Conservation (phyloP, 495 filamentous ascomycete species). For the Viridothelium virens region DNA sequence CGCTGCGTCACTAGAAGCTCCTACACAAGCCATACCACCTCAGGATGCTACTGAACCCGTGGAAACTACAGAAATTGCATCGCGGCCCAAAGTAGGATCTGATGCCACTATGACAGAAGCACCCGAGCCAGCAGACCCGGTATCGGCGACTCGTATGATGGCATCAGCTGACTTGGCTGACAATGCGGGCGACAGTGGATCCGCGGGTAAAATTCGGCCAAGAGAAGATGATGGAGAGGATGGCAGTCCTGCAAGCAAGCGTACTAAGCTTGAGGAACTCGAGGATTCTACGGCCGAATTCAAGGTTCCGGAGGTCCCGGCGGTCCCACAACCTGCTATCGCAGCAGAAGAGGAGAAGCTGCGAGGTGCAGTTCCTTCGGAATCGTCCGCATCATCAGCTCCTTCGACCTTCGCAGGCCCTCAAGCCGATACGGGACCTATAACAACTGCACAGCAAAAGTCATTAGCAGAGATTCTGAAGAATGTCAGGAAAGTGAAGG, state of each 20-base stretch:
- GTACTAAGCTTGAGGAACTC: constrained; percentile 16
- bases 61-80: not conserved
- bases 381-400: not conserved
- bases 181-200: constrained; percentile 3
- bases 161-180: not conserved
- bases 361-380: not conserved
- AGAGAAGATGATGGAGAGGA: constrained; percentile 9
- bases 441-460: constrained; percentile 53
- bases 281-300: constrained; percentile 21
- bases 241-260: constrained; percentile 5
- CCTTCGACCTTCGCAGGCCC: not conserved
- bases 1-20: not conserved
- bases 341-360: not conserved
- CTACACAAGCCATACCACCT: not conserved
- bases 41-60: not conserved
- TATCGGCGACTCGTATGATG: not conserved
- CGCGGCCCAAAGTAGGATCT: not conserved
- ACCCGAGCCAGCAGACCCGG: not conserved
- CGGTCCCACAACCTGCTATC: constrained; percentile 19
- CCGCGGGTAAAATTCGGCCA: not conserved
- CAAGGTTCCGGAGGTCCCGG: constrained; percentile 29
- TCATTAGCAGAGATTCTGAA: constrained; percentile 50
- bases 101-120: not conserved
- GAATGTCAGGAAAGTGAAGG: constrained; percentile 73
- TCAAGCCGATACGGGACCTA: constrained; percentile 28